phyloP scores from a whole-genome alignment of 805 yeast species.

The Metschnikowia amazonensis region DNA sequence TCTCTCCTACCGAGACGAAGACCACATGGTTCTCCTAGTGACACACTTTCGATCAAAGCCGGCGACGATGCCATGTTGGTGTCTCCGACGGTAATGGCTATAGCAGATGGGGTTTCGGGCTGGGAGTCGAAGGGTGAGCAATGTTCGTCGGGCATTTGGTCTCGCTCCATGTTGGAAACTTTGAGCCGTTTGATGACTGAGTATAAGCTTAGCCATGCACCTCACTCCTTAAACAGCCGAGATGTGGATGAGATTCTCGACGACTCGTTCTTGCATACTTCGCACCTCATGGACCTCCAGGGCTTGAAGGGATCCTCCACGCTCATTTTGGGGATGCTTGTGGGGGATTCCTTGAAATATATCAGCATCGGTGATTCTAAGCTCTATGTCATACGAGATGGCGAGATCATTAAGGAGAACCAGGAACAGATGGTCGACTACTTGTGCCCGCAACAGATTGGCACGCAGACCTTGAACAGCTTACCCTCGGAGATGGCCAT shows the following conservation, averaged over 20 bases:
- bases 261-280: slow-evolving; percentile 45
- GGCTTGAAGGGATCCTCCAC: slow-evolving; percentile 48
- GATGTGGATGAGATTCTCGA: slow-evolving; percentile 45
- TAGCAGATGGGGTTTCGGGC: slow-evolving; percentile 57
- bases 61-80: slow-evolving; percentile 59
- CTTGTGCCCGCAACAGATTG: slow-evolving; percentile 53
- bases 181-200: slow-evolving; percentile 44
- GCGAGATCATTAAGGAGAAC: slow-evolving; percentile 40
- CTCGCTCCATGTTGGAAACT: slow-evolving; percentile 50
- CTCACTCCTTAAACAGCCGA: slow-evolving; percentile 35
- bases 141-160: slow-evolving; percentile 49
- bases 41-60: slow-evolving; percentile 48
- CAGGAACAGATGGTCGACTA: slow-evolving; percentile 44
- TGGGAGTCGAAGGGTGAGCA: slow-evolving; percentile 45
- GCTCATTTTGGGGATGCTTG: slow-evolving; percentile 44
- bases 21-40: slow-evolving; percentile 50
- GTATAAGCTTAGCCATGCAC: slow-evolving; percentile 38
- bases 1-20: slow-evolving; percentile 46
- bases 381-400: slow-evolving; percentile 45
- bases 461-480: slow-evolving; percentile 43
- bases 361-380: slow-evolving; percentile 53
- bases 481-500: slow-evolving; percentile 48
- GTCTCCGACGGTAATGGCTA: slow-evolving; percentile 48
- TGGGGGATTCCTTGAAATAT: slow-evolving; percentile 44
- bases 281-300: slow-evolving; percentile 49